Base-by-base conservation (phyloP, 192 early-diverging fungal species). In the Dispira simplex region DNA sequence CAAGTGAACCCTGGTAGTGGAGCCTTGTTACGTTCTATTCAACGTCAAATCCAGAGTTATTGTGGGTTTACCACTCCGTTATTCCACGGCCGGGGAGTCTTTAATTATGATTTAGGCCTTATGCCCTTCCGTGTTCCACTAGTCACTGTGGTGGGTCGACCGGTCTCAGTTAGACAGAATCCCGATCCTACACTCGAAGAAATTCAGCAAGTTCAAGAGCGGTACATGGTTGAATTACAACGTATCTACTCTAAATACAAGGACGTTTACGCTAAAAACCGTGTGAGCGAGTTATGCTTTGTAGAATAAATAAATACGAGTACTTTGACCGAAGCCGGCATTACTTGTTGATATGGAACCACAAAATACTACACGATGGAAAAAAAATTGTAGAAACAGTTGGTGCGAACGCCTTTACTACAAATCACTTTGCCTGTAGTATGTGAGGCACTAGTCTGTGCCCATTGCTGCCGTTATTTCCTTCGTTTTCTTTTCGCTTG, bases 61-160 rank as follows among this genome's bases (percentile, higher is more conserved):
- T 73, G 79, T 27, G 89, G 89, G 11, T 88, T 83, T 47, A 91
- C 89, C 0, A 66, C 89, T 45, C 79, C 88, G 48, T 65, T 94
- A 12, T 89, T 92, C 67, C 81, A 89, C 63, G 93, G 92, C 16
- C 83, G 90, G 14, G 91, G 93, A 46, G 68, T 93, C 20, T 93
- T 94, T 69, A 88, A 88, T 56, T 92, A 89, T 82, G 79, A 81
- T 73, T 77, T 70, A 48, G 79, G 80, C 1, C 32, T 85, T 14
- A 73, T 73, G 21, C 77, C 77, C 0, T 78, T 67, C 26, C 65
- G 69, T 32, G 67, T 67, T 10, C 69, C 71, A 62, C 47, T 78
- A 57, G 70, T 70, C 0, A 57, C 71, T 8, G 77, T 75, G 14
- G 73, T 78, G 13, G 73, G 73, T 20, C 44, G 64, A 0, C 76